Percentiles rank a stretch among this genome's conserved stretches.
These are phyloP conservation scores for Globisporangium carolinianum DNA, from an alignment of 352 stramenopile genomes.

Conservation along the genomic window DNA sequence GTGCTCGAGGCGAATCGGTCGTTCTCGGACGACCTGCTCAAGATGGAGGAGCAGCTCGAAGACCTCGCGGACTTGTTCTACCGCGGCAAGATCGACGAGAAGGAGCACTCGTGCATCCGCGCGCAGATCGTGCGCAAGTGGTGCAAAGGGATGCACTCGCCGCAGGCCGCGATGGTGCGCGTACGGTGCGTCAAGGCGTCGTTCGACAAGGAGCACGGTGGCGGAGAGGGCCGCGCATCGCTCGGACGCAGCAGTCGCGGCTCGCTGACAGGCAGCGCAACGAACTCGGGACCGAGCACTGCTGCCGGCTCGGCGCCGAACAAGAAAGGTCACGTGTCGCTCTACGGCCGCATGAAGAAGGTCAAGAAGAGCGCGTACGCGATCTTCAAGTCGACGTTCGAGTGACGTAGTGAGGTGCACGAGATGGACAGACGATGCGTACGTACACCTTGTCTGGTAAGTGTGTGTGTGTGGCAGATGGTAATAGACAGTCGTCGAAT, in stretches of 20 bases:
- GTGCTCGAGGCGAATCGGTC: slow-evolving; percentile 57
- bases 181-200: slow-evolving; percentile 54
- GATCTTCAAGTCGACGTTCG: slow-evolving; percentile 81
- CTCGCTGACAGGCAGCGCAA: slow-evolving; percentile 18
- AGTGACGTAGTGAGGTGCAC: slow-evolving; percentile 25
- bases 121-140: slow-evolving; percentile 77
- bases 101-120: slow-evolving; percentile 79
- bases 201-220: slow-evolving; percentile 18
- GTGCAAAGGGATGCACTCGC: slow-evolving; percentile 75
- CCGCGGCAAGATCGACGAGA: slow-evolving; percentile 78
- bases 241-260: slow-evolving; percentile 16
- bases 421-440: too few relatives aligned
- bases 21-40: slow-evolving; percentile 57
- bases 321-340: slow-evolving; percentile 29
- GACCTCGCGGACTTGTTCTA: slow-evolving; percentile 65
- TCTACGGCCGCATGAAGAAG: slow-evolving; percentile 82
- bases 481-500: too few relatives aligned
- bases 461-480: too few relatives aligned
- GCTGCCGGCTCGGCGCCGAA: slow-evolving; percentile 12
- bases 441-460: too few relatives aligned
- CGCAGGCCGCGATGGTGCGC: slow-evolving; percentile 68
- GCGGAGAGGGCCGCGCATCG: slow-evolving; percentile 9
- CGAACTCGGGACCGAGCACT: slow-evolving; percentile 15
- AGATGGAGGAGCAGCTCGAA: slow-evolving; percentile 79
- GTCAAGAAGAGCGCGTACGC: slow-evolving; percentile 70